A percentile compares a stretch with the other conserved stretches of the same genome.
Evolutionary conservation across 2,329 filamentous ascomycete species (phyloP).

Genomic region (Paecilomyces fulvus): DNA sequence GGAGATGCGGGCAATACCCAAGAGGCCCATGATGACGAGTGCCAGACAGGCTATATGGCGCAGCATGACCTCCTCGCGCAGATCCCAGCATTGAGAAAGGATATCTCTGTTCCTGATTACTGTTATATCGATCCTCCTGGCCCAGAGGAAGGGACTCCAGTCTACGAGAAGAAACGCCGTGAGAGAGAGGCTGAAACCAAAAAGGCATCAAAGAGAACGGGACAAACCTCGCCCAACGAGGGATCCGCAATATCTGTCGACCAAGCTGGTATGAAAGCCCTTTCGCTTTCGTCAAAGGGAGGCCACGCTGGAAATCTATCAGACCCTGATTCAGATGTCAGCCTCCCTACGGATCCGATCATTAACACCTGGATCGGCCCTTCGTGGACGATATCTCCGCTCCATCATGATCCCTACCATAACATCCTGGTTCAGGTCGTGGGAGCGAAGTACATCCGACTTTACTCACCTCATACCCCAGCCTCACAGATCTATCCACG

Average conservation of each 20-base stretch:
- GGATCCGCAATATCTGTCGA: neutral
- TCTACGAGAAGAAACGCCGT: conserved; percentile 30
- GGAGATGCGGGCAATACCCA: neutral
- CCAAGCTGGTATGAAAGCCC: neutral
- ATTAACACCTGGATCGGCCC: conserved; percentile 94
- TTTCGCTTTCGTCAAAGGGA: conserved; percentile 4
- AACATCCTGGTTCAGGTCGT: conserved; percentile 87
- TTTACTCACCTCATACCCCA: conserved; percentile 65
- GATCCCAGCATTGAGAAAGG: conserved; percentile 64
- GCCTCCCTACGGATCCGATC: conserved; percentile 45
- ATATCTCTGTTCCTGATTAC: conserved; percentile 75
- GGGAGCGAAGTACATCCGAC: conserved; percentile 80
- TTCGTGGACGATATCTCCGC: conserved; percentile 74
- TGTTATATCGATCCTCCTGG: conserved; percentile 64
- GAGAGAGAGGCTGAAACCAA: conserved; percentile 16
- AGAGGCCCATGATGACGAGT: conserved; percentile 9
- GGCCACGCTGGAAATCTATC: conserved; percentile 5
- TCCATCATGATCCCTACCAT: conserved; percentile 91
- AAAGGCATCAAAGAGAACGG: conserved; percentile 27
- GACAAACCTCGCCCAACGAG: neutral
- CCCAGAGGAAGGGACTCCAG: conserved; percentile 41
- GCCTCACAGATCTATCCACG: conserved; percentile 31
- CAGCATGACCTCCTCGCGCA: conserved; percentile 84
- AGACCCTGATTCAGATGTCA: conserved; percentile 8
- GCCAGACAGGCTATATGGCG: conserved; percentile 67